Conservation (phyloP, 345 rosid species). For the Linum tenue region DNA sequence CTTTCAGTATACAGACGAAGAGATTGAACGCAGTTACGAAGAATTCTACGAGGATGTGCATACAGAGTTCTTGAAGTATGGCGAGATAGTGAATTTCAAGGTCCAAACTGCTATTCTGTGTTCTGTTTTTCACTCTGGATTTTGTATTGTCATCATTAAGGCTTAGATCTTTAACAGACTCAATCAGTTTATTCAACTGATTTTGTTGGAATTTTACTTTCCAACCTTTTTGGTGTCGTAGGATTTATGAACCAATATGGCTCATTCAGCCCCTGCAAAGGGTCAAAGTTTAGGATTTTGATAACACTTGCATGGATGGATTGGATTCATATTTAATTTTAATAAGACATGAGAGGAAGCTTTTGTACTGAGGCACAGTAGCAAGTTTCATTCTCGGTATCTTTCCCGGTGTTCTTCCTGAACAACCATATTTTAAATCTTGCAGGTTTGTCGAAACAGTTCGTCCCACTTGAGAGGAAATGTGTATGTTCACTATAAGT, state of each 20-base stretch:
- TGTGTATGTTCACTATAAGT: constrained; percentile 77
- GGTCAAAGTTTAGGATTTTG: no score
- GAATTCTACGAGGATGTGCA: constrained; percentile 98
- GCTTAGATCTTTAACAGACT: background rate
- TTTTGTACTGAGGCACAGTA: background rate
- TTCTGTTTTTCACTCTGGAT: background rate
- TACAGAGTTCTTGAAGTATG: constrained; percentile 89
- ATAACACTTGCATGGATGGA: no score
- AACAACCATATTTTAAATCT: background rate
- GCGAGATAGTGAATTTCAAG: constrained; percentile 94
- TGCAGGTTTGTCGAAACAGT: constrained; percentile 80
- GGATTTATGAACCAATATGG: background rate
- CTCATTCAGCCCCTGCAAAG: background rate
- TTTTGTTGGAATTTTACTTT: no score
- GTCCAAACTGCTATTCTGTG: constrained; percentile 29
- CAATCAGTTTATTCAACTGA: background rate
- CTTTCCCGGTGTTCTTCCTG: background rate
- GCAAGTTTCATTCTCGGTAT: background rate
- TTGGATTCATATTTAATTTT: no score
- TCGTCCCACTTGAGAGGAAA: constrained; percentile 90
- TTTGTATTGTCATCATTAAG: background rate
- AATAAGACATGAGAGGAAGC: background rate
- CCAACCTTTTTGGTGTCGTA: background rate
- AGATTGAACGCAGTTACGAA: constrained; percentile 67
- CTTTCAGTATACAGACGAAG: constrained; percentile 87